Evolutionary conservation across 805 yeast genomes (phyloP), one percentile per base, ranked within the genome.

Genomic region (Myxozyma nipponensis): DNA sequence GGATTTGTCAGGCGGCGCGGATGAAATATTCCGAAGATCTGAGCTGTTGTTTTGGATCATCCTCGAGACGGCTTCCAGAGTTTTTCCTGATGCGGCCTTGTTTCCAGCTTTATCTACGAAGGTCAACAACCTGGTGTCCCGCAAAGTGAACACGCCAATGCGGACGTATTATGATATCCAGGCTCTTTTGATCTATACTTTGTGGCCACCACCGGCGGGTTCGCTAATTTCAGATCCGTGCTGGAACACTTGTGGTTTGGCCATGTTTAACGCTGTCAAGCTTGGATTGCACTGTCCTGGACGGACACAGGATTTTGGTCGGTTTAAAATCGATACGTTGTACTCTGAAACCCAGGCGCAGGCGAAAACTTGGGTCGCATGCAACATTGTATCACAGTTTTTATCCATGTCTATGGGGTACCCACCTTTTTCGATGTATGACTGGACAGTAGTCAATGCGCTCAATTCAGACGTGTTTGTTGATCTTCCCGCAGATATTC

Each of bases 121-220:
- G 26, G 55, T 50, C n/a, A 48, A 47, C 19, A 49, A 42, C 10
- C 47, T 54, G 15, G 50, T 52, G 10, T 39, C 50, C 3, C 68
- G 21, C 62, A 57, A 40, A 36, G 39, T 32, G n/a, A 49, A 42
- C 47, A 34, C 32, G 23, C 56, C 56, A 15, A 46, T 89, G 1
- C 86, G 95, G 3, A 84, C 95, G 21, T 96, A 91, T 0, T 91
- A 84, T 64, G 85, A 96, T 0, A 97, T 91, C 0, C 98, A 91
- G 66, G 97, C 97, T 0, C 84, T 91, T 56, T 69, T 91, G 24
- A 71, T 91, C 1, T 88, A 86, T 67, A 84, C 97, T 0, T 81
- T 84, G 65, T 91, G 98, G 98, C 98, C 98, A 0, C 96, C 97
- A 2, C 76, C 90, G 35, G 87, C 96, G 0, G 88, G 98, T 0